A percentile compares a stretch with the other conserved stretches of the same genome.
Evolutionary conservation across 2,329 filamentous ascomycete genomes (phyloP).

Genomic region (Mycosphaerella arachidis): DNA sequence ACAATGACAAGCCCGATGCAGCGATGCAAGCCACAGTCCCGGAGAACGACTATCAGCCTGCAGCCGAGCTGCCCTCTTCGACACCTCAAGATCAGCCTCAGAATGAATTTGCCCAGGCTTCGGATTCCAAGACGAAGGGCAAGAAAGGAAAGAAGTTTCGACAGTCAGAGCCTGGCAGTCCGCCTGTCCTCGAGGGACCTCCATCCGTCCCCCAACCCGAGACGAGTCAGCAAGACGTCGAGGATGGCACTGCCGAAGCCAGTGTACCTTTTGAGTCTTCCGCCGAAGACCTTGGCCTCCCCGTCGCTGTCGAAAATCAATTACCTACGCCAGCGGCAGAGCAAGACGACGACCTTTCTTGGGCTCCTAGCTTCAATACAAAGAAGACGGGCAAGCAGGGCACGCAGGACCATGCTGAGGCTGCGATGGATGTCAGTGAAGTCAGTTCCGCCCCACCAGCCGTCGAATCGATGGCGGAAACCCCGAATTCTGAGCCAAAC

Average conservation of each 20-base stretch:
- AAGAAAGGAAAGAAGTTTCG: constrained; percentile 18
- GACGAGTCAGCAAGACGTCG: neutral
- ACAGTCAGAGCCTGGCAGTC: neutral
- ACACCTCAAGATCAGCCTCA: too few species aligned
- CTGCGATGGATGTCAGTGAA: neutral
- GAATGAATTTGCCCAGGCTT: too few species aligned
- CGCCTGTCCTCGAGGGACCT: neutral
- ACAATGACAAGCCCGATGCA: too few species aligned
- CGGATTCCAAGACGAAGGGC: constrained; percentile 1
- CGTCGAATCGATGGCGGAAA: neutral
- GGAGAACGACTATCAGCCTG: too few species aligned
- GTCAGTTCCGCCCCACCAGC: neutral
- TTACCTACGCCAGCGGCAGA: neutral
- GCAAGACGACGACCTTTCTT: constrained; percentile 8
- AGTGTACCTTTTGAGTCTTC: neutral
- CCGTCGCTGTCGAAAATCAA: neutral
- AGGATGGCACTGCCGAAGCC: neutral
- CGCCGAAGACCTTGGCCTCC: too few species aligned
- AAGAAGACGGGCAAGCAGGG: constrained; percentile 20
- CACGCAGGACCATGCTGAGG: neutral
- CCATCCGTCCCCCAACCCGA: neutral
- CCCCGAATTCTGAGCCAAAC: neutral
- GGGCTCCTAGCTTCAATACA: constrained; percentile 11
- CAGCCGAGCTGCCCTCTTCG: too few species aligned
- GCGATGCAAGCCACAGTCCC: too few species aligned